Evolutionary conservation across 768 basidiomycete species (phyloP).

Genomic region (Cystofilobasidium ferigula): DNA sequence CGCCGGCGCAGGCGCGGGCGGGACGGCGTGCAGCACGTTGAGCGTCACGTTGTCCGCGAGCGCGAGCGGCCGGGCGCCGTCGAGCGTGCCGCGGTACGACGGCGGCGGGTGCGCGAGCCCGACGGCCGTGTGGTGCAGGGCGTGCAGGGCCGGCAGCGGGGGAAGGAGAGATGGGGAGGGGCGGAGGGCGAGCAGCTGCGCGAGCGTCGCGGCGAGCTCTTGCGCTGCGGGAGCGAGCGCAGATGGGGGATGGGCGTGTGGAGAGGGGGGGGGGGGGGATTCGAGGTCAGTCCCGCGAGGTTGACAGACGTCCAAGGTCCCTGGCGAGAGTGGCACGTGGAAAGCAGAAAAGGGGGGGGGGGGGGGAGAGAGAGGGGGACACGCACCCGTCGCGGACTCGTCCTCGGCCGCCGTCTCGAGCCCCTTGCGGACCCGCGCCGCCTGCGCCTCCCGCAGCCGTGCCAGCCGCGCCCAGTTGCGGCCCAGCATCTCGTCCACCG

Average conservation of each 20-base stretch:
- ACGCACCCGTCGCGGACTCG: neutral
- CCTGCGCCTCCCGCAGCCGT: neutral
- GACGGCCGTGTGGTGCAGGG: neutral
- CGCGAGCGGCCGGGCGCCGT: neutral
- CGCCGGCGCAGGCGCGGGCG: neutral
- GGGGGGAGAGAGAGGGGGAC: neutral
- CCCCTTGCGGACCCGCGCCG: neutral
- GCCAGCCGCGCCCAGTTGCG: neutral
- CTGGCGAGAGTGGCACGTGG: no score
- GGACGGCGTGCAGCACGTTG: neutral
- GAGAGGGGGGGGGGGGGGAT: no score
- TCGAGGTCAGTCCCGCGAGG: no score
- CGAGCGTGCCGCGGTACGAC: conserved; percentile 6
- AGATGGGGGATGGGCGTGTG: no score
- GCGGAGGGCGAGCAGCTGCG: conserved; percentile 3
- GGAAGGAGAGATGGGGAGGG: neutral
- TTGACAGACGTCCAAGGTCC: no score
- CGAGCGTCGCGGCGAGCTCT: neutral
- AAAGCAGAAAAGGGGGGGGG: neutral
- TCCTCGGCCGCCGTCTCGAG: neutral
- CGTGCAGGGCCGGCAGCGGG: neutral
- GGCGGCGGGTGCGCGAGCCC: neutral
- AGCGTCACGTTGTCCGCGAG: conserved; percentile 5
- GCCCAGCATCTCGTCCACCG: neutral
- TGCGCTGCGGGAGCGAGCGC: conserved; percentile 1